These are phyloP conservation scores for Xylaria scruposa DNA, from an alignment of 495 filamentous ascomycete species.

Conservation along the genomic window DNA sequence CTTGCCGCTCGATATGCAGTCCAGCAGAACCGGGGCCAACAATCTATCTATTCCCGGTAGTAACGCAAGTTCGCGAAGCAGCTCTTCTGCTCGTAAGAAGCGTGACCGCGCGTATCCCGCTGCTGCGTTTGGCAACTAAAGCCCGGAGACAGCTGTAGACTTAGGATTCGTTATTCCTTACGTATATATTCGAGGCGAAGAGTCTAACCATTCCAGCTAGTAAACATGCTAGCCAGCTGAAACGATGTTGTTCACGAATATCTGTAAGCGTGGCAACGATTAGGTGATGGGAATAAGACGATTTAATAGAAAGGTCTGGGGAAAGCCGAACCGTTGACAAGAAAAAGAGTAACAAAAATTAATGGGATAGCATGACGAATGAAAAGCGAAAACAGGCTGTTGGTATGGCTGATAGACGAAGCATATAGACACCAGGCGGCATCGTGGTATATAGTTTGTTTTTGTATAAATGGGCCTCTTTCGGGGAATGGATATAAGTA, in stretches of 20 bases:
- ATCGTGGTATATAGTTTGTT: not conserved
- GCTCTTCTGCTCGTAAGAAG: constrained; percentile 53
- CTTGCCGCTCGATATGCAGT: constrained; percentile 58
- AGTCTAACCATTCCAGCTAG: not conserved
- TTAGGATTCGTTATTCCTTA: not conserved
- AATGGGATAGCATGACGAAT: not conserved
- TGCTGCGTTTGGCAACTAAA: constrained; percentile 56
- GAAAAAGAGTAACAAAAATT: not conserved
- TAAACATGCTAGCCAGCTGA: not conserved
- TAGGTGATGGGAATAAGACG: not conserved
- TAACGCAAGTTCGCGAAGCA: constrained; percentile 56
- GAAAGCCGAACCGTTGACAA: not conserved
- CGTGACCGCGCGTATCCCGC: constrained; percentile 57
- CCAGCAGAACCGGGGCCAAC: not conserved
- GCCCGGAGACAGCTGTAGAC: not conserved
- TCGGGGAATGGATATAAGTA: constrained; percentile 2
- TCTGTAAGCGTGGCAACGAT: not conserved
- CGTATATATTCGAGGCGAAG: not conserved
- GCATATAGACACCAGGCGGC: constrained; percentile 6
- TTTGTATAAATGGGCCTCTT: not conserved
- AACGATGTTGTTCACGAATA: not conserved
- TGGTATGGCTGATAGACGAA: not conserved
- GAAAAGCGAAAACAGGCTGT: not conserved
- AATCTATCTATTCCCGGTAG: constrained; percentile 35
- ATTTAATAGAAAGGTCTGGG: not conserved